Evolutionary conservation across 2,329 filamentous ascomycete genomes (phyloP).

Genomic region (Fusarium oxysporum): DNA sequence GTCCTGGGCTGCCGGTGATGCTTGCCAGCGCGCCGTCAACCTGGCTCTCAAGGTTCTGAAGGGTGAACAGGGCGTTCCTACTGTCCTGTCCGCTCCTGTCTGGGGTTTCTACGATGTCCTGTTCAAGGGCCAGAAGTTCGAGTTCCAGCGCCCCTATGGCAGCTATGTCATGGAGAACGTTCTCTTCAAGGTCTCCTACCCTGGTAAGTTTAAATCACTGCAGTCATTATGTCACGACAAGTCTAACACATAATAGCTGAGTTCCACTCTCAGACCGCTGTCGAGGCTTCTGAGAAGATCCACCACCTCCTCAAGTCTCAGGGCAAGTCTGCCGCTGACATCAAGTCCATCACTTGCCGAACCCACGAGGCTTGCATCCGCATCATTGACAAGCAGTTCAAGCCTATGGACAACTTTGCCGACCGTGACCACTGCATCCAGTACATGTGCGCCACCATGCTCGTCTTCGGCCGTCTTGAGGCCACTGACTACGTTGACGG

Average conservation of each 20-base stretch:
- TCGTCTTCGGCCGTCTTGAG: constrained; percentile 92
- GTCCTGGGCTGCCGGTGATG: constrained; percentile 98
- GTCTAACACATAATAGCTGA: constrained; percentile 68
- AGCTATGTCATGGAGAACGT: constrained; percentile 99
- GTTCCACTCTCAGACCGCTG: constrained; percentile 98
- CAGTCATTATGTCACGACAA: neutral
- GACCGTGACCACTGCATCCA: constrained; percentile 99
- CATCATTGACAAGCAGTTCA: constrained; percentile 99
- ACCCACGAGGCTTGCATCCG: constrained; percentile 98
- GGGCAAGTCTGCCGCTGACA: constrained; percentile 93
- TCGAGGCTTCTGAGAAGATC: constrained; percentile 92
- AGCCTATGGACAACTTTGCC: constrained; percentile 99
- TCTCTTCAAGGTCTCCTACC: constrained; percentile 99
- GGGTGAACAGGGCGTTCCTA: constrained; percentile 91
- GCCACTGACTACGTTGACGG: constrained; percentile 95
- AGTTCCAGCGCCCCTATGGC: constrained; percentile 95
- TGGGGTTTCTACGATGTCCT: constrained; percentile 99
- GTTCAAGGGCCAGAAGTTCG: constrained; percentile 95
- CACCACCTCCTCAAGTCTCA: constrained; percentile 82
- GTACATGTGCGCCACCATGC: constrained; percentile 98
- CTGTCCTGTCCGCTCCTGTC: constrained; percentile 88
- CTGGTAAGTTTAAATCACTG: constrained; percentile 67
- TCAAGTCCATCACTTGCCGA: constrained; percentile 92
- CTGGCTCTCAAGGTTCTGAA: constrained; percentile 89
- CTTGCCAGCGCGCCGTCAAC: constrained; percentile 95